Evolutionary conservation across 75 land plant species (phyloP).

Genomic region (Pinus albicaulis): DNA sequence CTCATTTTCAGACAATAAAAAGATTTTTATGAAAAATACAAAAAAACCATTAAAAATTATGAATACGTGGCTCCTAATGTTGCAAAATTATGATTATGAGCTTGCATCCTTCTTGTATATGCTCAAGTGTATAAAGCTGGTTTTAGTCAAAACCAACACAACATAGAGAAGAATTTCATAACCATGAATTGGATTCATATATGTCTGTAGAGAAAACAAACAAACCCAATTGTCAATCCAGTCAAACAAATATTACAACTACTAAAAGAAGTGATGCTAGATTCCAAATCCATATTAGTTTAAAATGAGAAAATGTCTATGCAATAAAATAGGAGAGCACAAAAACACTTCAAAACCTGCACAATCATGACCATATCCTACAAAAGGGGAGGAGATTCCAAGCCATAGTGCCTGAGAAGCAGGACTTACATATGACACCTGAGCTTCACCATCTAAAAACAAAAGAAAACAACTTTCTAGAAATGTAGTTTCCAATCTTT

Average conservation of each 20-base stretch:
- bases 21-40: too few species aligned
- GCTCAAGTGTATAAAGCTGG: too few species aligned
- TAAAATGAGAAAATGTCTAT: not conserved
- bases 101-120: too few species aligned
- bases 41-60: too few species aligned
- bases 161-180: not conserved
- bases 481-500: too few species aligned
- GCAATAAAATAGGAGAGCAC: not conserved
- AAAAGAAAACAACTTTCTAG: not conserved
- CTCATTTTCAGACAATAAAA: not conserved
- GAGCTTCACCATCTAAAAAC: not conserved
- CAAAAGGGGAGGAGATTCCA: not conserved
- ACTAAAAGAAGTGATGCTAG: not conserved
- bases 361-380: not conserved
- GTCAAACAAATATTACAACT: not conserved
- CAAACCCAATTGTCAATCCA: not conserved
- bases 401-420: not conserved
- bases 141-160: too few species aligned
- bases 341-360: not conserved
- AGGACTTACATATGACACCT: not conserved
- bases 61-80: too few species aligned
- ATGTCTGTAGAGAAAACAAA: not conserved
- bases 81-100: too few species aligned
- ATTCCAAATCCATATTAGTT: not conserved
- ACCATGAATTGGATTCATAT: not conserved